phyloP scores from a whole-genome alignment of 2,329 filamentous ascomycete species.

The Aureobasidium lini region DNA sequence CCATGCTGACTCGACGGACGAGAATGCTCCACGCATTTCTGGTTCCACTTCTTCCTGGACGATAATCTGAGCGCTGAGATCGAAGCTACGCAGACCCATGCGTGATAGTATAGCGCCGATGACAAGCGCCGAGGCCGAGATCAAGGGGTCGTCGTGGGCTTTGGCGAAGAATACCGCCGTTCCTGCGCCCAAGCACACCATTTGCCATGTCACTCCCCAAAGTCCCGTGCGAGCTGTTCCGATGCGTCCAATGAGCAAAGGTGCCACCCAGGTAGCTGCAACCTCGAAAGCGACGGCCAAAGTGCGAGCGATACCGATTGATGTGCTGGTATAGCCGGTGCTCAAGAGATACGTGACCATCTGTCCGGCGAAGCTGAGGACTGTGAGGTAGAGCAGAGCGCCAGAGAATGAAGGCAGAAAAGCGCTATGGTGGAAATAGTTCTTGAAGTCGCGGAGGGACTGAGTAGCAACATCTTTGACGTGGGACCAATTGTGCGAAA shows the following conservation, averaged over 20 bases:
- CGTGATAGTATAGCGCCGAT: conserved; percentile 27
- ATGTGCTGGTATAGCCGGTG: conserved; percentile 42
- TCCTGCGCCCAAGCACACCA: conserved; percentile 37
- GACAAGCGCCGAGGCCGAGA: conserved; percentile 17
- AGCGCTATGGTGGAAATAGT: conserved; percentile 44
- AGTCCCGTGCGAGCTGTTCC: conserved; percentile 51
- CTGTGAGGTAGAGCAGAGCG: conserved; percentile 51
- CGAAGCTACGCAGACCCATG: conserved; percentile 34
- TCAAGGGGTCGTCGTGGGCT: not conserved
- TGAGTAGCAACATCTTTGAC: not conserved
- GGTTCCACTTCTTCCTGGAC: conserved; percentile 22
- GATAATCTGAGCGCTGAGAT: conserved; percentile 32
- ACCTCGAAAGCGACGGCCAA: conserved; percentile 46
- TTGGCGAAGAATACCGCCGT: not conserved
- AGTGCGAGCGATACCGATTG: conserved; percentile 45
- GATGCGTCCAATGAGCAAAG: conserved; percentile 40
- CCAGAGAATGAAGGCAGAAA: conserved; percentile 51
- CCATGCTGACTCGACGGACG: too few species aligned
- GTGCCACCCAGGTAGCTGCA: conserved; percentile 50
- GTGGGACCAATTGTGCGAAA: not conserved
- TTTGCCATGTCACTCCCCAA: conserved; percentile 60
- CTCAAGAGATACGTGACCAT: conserved; percentile 55
- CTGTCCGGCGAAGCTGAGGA: conserved; percentile 47
- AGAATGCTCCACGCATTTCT: not conserved
- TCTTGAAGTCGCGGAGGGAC: too few species aligned